Evolutionary conservation across 1,284 basidiomycete genomes (phyloP).

Genomic region (Rhodotorula sp.): DNA sequence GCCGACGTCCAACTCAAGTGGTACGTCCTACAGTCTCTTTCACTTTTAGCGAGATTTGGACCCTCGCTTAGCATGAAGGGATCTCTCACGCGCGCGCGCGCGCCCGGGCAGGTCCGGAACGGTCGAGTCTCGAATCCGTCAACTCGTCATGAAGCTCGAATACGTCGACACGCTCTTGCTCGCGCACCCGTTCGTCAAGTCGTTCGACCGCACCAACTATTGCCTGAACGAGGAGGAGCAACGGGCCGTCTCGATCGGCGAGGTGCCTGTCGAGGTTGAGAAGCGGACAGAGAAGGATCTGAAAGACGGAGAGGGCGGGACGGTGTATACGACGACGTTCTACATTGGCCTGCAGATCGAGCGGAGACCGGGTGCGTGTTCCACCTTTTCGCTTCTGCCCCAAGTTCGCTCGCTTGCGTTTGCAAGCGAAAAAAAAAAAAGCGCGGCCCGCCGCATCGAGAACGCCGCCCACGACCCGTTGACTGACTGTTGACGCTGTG

Average conservation of each 20-base stretch:
- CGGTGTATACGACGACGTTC: conserved; percentile 89
- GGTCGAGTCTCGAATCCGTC: conserved; percentile 94
- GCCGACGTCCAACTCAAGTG: conserved; percentile 90
- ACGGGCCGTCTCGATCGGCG: conserved; percentile 82
- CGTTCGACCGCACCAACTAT: conserved; percentile 82
- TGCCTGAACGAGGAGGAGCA: conserved; percentile 76
- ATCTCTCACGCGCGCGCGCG: not conserved
- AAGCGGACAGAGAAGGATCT: conserved; percentile 72
- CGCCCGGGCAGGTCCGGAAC: conserved; percentile 66
- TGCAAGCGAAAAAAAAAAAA: no score
- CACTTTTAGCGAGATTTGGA: not conserved
- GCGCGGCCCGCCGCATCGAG: not conserved
- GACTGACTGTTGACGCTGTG: not conserved
- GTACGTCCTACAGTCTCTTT: conserved; percentile 51
- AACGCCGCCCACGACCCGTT: not conserved
- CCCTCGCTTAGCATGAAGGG: not conserved
- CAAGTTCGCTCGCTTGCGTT: no score
- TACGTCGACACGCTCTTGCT: conserved; percentile 84
- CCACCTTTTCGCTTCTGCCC: no score
- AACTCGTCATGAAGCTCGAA: conserved; percentile 96
- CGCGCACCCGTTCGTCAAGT: conserved; percentile 93
- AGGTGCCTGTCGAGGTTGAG: conserved; percentile 67
- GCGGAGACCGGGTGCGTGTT: conserved; percentile 74
- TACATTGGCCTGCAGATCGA: conserved; percentile 94
- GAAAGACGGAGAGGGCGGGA: conserved; percentile 64